Percentiles rank a stretch among this genome's conserved stretches.
phyloP scores from a whole-genome alignment of 2,329 filamentous ascomycete species.

The Catunica adiposa region DNA sequence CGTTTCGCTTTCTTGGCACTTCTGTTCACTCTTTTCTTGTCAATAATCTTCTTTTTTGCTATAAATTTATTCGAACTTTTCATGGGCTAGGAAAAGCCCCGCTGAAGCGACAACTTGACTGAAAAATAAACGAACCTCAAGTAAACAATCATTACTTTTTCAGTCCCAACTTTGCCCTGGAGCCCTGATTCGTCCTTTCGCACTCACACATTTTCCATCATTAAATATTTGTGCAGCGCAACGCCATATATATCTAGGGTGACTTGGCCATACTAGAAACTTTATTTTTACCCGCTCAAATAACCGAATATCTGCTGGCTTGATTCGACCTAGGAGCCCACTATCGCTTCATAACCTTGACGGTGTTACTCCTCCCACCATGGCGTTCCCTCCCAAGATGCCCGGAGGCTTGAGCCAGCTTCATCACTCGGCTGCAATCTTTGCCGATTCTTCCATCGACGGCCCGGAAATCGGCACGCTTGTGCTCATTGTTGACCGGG shows the following conservation, averaged over 20 bases:
- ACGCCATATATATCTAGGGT: too few relatives aligned
- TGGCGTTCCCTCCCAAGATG: slow-evolving; percentile 28
- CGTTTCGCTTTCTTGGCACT: too few relatives aligned
- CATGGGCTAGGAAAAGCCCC: too few relatives aligned
- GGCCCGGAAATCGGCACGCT: slow-evolving; percentile 87
- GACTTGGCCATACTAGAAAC: too few relatives aligned
- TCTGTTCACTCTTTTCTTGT: background rate
- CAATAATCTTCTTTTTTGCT: background rate
- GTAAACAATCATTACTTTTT: background rate
- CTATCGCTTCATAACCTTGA: background rate
- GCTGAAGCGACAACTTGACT: too few relatives aligned
- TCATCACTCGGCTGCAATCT: slow-evolving; percentile 75
- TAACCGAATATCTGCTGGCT: too few relatives aligned
- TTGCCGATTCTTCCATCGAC: slow-evolving; percentile 82
- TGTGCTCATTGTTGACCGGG: slow-evolving; percentile 80
- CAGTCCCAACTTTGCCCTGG: background rate
- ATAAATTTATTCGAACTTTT: background rate
- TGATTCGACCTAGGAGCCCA: background rate
- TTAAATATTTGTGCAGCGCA: too few relatives aligned
- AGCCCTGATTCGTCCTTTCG: too few relatives aligned
- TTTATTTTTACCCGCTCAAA: too few relatives aligned
- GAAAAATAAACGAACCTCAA: background rate
- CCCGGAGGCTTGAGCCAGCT: slow-evolving; percentile 40
- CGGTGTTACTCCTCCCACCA: background rate
- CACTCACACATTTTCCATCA: too few relatives aligned